These are phyloP conservation scores for Pseudogymnoascus destructans DNA, from an alignment of 2,329 filamentous ascomycete species.

Conservation along the genomic window DNA sequence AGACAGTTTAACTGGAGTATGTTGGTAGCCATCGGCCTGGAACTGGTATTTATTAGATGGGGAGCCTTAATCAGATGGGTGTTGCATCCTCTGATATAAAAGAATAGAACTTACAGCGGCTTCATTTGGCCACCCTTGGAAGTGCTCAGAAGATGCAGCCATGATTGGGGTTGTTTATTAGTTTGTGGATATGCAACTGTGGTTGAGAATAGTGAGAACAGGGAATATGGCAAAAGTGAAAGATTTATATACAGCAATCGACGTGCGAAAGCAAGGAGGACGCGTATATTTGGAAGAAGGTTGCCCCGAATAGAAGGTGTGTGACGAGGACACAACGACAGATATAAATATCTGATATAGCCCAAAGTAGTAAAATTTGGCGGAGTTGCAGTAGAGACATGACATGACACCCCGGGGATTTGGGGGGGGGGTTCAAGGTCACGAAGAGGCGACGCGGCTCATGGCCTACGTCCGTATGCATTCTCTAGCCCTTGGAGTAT, in stretches of 20 bases:
- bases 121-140: background rate
- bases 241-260: background rate
- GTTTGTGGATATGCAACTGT: background rate
- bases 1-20: constrained; percentile 43
- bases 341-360: constrained; percentile 19
- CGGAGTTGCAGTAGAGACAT: constrained; percentile 13
- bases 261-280: background rate
- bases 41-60: background rate
- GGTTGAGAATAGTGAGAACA: background rate
- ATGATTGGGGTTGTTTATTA: background rate
- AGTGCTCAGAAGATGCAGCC: background rate
- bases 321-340: constrained; percentile 19
- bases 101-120: background rate
- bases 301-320: background rate
- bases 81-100: background rate
- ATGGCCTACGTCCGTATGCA: background rate
- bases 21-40: constrained; percentile 10
- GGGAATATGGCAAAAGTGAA: background rate
- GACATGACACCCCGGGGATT: background rate
- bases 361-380: constrained; percentile 15
- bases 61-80: background rate
- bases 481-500: background rate
- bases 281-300: background rate
- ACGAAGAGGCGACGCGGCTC: background rate
- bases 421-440: too few species aligned